These are phyloP conservation scores for Diplodia mutila DNA, from an alignment of 2,329 filamentous ascomycete species.

Conservation along the genomic window DNA sequence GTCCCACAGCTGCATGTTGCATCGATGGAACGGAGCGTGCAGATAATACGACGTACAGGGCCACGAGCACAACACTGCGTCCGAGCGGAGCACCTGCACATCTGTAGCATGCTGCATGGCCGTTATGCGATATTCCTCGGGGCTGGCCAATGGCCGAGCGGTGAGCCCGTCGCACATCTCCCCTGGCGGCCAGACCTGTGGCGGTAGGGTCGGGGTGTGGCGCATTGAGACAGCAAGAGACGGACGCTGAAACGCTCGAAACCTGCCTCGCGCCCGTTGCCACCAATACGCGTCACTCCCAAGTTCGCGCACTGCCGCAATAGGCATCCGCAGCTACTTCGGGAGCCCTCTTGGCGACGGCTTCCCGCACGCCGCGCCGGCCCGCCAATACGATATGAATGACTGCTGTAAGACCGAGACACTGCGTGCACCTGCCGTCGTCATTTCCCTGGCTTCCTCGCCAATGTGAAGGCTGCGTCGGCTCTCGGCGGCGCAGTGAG, in stretches of 20 bases:
- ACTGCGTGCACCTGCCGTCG: neutral
- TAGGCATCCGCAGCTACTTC: neutral
- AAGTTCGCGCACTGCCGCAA: neutral
- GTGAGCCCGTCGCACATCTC: neutral
- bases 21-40: neutral
- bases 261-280: neutral
- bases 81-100: neutral
- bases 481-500: neutral
- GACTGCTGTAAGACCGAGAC: neutral
- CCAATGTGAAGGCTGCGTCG: neutral
- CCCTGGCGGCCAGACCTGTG: conserved; percentile 1
- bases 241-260: conserved; percentile 4
- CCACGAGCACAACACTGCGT: conserved; percentile 5
- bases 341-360: neutral
- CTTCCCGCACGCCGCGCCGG: neutral
- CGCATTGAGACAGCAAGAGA: conserved; percentile 5
- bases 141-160: neutral
- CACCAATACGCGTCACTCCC: conserved; percentile 7
- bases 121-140: conserved; percentile 5
- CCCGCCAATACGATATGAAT: neutral
- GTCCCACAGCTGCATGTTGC: conserved; percentile 10
- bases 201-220: neutral
- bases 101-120: neutral
- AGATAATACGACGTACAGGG: neutral
- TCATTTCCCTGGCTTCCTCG: neutral